These are phyloP conservation scores for Cardamine occulta DNA, from an alignment of 345 rosid genomes.

Conservation along the genomic window DNA sequence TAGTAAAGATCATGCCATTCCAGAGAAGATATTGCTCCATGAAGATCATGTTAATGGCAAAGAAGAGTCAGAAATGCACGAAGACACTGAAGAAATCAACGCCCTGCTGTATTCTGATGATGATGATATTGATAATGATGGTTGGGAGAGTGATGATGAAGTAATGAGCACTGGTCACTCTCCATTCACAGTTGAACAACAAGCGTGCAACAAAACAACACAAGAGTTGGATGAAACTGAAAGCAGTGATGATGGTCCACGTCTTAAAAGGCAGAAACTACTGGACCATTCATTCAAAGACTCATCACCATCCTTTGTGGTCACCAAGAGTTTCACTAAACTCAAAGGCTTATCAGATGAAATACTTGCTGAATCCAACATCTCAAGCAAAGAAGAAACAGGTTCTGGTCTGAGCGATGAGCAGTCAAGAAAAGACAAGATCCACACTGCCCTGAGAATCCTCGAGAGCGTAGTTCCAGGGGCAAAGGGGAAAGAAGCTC, in stretches of 20 bases:
- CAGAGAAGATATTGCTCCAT: constrained; percentile 32
- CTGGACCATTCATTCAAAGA: constrained; percentile 42
- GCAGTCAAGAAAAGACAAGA: constrained; percentile 48
- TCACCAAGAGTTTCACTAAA: constrained; percentile 35
- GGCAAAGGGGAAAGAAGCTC: constrained; percentile 66
- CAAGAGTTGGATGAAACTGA: constrained; percentile 54
- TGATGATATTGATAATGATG: constrained; percentile 49
- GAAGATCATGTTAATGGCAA: constrained; percentile 50
- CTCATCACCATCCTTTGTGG: constrained; percentile 45
- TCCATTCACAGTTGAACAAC: constrained; percentile 53
- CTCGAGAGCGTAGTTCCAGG: constrained; percentile 66
- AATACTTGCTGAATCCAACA: constrained; percentile 49
- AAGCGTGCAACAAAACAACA: constrained; percentile 46
- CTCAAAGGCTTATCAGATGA: constrained; percentile 38
- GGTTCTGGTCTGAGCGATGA: constrained; percentile 46
- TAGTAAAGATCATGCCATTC: constrained; percentile 38
- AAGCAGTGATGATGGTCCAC: constrained; percentile 56
- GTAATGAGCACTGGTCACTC: constrained; percentile 90
- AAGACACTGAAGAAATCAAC: constrained; percentile 92
- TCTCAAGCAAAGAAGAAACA: constrained; percentile 46
- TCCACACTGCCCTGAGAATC: constrained; percentile 48
- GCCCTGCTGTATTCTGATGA: constrained; percentile 88
- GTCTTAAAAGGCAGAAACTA: constrained; percentile 62
- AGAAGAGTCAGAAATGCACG: constrained; percentile 79
- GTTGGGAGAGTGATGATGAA: constrained; percentile 62